A percentile compares a stretch with the other conserved stretches of the same genome.
These are phyloP conservation scores for Cairneyella variabilis DNA, from an alignment of 495 filamentous ascomycete species.

Conservation along the genomic window DNA sequence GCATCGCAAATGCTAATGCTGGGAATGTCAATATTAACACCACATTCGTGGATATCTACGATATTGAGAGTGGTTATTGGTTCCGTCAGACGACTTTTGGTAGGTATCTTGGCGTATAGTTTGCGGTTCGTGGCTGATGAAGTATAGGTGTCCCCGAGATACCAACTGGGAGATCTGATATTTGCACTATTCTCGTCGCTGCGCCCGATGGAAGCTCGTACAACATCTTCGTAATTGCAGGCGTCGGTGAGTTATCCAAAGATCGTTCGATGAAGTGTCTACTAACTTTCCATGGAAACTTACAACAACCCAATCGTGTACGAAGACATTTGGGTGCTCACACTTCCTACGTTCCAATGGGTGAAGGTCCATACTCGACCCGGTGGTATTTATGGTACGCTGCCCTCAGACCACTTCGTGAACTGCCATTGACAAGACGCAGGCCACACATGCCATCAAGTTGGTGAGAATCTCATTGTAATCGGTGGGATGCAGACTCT, in stretches of 20 bases:
- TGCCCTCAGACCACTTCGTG: too few species aligned
- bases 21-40: constrained; percentile 10
- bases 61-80: constrained; percentile 10
- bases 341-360: constrained; percentile 12
- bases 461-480: constrained; percentile 9
- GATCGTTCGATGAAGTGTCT: neutral
- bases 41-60: constrained; percentile 9
- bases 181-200: constrained; percentile 6
- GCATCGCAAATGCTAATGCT: constrained; percentile 4
- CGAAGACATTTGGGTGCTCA: constrained; percentile 1
- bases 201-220: neutral
- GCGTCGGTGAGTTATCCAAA: constrained; percentile 2
- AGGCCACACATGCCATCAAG: constrained; percentile 10
- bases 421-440: neutral
- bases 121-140: too few species aligned
- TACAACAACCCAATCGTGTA: constrained; percentile 13
- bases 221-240: constrained; percentile 11
- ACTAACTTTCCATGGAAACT: neutral
- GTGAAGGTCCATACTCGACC: constrained; percentile 10
- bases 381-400: neutral
- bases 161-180: constrained; percentile 10
- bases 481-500: constrained; percentile 11
- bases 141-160: constrained; percentile 3
- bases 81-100: constrained; percentile 7
- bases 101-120: too few species aligned